Evolutionary conservation across 2,329 filamentous ascomycete species (phyloP), one percentile per base, ranked within the genome.

Genomic region (Geoglossum cookeanum): DNA sequence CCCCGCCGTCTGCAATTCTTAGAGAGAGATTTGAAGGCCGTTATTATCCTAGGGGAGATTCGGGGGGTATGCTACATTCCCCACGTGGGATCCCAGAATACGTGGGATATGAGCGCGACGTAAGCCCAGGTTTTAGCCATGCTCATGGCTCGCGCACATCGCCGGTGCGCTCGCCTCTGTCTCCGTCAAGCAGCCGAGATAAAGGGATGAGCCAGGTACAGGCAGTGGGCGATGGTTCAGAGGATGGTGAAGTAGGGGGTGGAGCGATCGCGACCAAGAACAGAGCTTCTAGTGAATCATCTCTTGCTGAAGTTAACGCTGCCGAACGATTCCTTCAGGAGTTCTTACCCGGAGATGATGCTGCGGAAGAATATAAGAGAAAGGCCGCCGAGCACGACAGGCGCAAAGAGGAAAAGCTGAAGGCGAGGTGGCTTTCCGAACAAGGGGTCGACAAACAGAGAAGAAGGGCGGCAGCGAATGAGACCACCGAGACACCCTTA

Each of bases 261-360:
- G 60, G 65, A 30, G 51, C 62, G 33, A 17, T 45, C 42, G 55
- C 39, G 15, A 29, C 30, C 45, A 51, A 52, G 39, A 39, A 57
- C 17, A 15, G 35, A 30, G 55, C n/a, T 35, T 39, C 55, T 11
- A 48, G 42, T 30, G 44, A 57, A 32, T 39, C 55, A 51, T 55
- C 56, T 9, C 11, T 58, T 27, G 32, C 48, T 17, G 47, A 45
- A 29, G 37, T 58, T 9, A 58, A 53, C 52, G 68, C 65, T n/a
- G 68, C 69, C 9, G 69, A 71, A 52, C 64, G 65, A 15, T 72
- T 72, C 53, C 62, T 71, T 13, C 66, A 66, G 54, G 64, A 63
- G n/a, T 68, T 70, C 29, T 59, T 62, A 15, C 64, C 68, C 22
- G 65, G 55, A 9, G 61, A 61, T 47, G 59, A 61, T n/a, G 45